Evolutionary conservation across 805 yeast genomes (phyloP).

Genomic region (Candida glaebosa): DNA sequence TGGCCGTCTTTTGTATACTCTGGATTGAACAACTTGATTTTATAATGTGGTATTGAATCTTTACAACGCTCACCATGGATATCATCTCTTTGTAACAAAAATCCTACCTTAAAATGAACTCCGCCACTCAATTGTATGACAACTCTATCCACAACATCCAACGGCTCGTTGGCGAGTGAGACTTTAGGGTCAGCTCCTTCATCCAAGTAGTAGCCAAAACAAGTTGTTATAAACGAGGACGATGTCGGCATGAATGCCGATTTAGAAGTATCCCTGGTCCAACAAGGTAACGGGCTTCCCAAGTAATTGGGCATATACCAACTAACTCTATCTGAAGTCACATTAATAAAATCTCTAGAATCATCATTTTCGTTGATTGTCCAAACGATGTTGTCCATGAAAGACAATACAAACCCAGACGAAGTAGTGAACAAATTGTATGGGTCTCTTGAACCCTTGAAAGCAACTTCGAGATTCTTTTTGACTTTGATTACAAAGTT

Average conservation of each 20-base stretch:
- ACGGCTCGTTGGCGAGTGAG: constrained; percentile 23
- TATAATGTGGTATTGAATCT: constrained; percentile 57
- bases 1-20: constrained; percentile 34
- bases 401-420: constrained; percentile 76
- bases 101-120: constrained; percentile 54
- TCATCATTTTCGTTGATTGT: constrained; percentile 63
- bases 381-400: constrained; percentile 60
- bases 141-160: constrained; percentile 43
- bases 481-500: constrained; percentile 47
- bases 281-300: constrained; percentile 45
- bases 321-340: constrained; percentile 56
- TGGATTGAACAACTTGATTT: constrained; percentile 57
- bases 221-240: constrained; percentile 39
- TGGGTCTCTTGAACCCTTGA: constrained; percentile 80
- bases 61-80: constrained; percentile 23
- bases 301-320: constrained; percentile 78
- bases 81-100: constrained; percentile 48
- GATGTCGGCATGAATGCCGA: constrained; percentile 46
- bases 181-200: constrained; percentile 11
- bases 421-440: constrained; percentile 62
- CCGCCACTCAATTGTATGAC: constrained; percentile 56
- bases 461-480: constrained; percentile 50
- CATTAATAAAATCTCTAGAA: constrained; percentile 63
- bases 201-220: constrained; percentile 48
- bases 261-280: constrained; percentile 51